Conservation (phyloP, 2,329 filamentous ascomycete genomes). For the Dactylellina sp. region DNA sequence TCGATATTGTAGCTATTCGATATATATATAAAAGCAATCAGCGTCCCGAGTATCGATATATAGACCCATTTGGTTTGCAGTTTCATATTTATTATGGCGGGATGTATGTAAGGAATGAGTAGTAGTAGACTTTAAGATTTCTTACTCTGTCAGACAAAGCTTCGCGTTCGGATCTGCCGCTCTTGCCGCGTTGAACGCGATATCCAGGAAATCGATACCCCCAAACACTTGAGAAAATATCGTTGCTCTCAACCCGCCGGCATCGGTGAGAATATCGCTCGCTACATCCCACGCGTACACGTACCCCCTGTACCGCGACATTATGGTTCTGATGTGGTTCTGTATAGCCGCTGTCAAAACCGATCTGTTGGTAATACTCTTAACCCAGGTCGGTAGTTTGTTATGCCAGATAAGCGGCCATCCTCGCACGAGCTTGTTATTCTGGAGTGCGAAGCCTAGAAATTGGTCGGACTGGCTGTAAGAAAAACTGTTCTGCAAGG, state of each 20-base stretch:
- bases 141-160: conserved; percentile 35
- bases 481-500: conserved; percentile 67
- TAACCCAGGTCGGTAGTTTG: conserved; percentile 72
- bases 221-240: conserved; percentile 26
- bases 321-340: conserved; percentile 71
- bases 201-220: conserved; percentile 10
- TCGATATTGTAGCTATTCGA: conserved; percentile 13
- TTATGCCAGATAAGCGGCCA: conserved; percentile 76
- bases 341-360: conserved; percentile 70
- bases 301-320: conserved; percentile 73
- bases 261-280: conserved; percentile 15
- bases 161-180: conserved; percentile 26
- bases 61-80: no score
- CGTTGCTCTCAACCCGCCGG: background rate
- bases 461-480: conserved; percentile 71
- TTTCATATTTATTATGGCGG: no score
- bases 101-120: no score
- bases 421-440: conserved; percentile 72
- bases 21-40: no score
- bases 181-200: conserved; percentile 22
- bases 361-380: conserved; percentile 65
- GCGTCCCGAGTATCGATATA: no score
- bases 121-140: no score
- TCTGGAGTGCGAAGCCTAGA: conserved; percentile 70
- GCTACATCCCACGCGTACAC: conserved; percentile 68